phyloP scores from a whole-genome alignment of 202 grass and related monocot genomes.

The Saccharum hybrid region DNA sequence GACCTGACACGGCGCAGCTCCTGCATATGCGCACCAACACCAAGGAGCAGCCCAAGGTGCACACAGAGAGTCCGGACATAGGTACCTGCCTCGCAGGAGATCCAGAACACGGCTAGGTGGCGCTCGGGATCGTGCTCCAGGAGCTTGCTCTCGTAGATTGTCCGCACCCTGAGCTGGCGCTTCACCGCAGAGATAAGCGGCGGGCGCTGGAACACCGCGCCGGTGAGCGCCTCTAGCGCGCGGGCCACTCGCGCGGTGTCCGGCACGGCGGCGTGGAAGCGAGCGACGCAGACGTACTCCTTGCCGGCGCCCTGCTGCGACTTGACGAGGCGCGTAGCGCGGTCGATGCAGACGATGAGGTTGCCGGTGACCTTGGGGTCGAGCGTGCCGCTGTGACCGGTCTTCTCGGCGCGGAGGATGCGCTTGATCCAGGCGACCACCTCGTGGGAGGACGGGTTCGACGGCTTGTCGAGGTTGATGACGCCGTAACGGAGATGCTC shows the following conservation, averaged over 20 bases:
- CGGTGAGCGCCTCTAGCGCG: conserved; percentile 75
- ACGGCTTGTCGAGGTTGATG: conserved; percentile 92
- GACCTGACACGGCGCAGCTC: conserved; percentile 83
- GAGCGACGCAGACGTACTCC: conserved; percentile 85
- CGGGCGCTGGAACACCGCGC: conserved; percentile 89
- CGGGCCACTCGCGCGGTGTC: conserved; percentile 56
- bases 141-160: conserved; percentile 87
- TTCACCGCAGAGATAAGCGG: conserved; percentile 93
- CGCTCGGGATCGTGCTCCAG: conserved; percentile 65
- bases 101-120: conserved; percentile 87
- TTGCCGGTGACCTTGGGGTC: conserved; percentile 97
- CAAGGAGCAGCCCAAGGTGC: conserved; percentile 81
- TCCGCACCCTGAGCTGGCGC: conserved; percentile 86
- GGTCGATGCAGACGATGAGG: conserved; percentile 93
- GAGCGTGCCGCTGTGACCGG: conserved; percentile 81
- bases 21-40: conserved; percentile 88
- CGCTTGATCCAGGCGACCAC: conserved; percentile 83
- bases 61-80: conserved; percentile 91
- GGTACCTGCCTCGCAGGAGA: conserved; percentile 86
- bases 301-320: conserved; percentile 97
- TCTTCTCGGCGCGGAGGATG: conserved; percentile 73
- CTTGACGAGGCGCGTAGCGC: conserved; percentile 89
- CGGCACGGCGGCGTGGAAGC: conserved; percentile 76
- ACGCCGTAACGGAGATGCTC: conserved; percentile 82
- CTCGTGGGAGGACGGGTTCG: conserved; percentile 68